A percentile compares a stretch with the other conserved stretches of the same genome.
Evolutionary conservation across 1,284 basidiomycete genomes (phyloP).

Genomic region (Sporisorium reilianum): DNA sequence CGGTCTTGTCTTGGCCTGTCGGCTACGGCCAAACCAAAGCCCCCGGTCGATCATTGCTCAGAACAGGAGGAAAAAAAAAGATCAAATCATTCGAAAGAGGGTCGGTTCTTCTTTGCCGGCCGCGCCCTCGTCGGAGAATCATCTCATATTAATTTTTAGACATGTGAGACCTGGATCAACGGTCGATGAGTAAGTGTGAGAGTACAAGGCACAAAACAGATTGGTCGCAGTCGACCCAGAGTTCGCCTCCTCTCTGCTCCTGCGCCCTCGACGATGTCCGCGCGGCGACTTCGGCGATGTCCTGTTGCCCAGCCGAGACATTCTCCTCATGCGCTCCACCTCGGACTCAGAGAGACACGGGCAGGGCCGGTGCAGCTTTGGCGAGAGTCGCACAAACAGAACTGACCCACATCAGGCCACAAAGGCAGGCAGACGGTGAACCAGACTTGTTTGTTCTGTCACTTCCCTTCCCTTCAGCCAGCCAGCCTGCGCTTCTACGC

Average conservation of each 20-base stretch:
- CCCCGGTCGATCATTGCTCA: no score
- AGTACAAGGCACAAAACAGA: conserved; percentile 1
- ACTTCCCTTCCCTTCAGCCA: not conserved
- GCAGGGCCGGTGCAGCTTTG: not conserved
- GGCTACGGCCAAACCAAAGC: no score
- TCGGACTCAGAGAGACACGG: not conserved
- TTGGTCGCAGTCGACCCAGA: not conserved
- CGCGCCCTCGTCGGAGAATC: not conserved
- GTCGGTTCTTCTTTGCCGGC: not conserved
- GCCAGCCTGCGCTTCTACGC: conserved; percentile 1
- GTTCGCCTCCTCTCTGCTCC: not conserved
- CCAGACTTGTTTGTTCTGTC: conserved; percentile 6
- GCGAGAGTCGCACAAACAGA: conserved; percentile 7
- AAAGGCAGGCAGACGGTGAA: not conserved
- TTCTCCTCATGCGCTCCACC: no score
- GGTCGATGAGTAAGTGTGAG: not conserved
- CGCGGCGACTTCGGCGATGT: not conserved
- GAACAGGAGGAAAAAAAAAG: no score
- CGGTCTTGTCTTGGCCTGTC: no score
- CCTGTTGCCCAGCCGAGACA: conserved; percentile 5
- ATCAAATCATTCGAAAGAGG: no score
- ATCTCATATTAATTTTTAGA: not conserved
- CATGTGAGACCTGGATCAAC: conserved; percentile 3
- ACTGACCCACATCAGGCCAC: conserved; percentile 5
- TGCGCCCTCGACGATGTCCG: not conserved